Base-by-base conservation (phyloP, 1,139 yeast species). In the Yamadazyma epiphylla region DNA sequence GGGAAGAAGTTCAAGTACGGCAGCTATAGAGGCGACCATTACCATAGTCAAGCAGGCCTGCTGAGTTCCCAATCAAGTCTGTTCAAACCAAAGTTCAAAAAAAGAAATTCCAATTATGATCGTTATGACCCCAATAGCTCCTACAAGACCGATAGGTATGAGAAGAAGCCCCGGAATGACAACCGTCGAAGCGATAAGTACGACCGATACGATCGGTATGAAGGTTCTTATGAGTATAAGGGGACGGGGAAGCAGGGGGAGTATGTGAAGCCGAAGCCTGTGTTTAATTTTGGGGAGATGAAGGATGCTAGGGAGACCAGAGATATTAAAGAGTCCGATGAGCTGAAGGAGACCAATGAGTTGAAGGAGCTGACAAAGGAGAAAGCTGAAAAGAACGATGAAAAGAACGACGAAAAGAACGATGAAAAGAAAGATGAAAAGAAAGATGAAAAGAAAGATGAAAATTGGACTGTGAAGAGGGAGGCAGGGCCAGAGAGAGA, bases 261-360 rank as follows among this genome's bases (percentile, higher is more conserved):
- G 10, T 17, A 17, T 10, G 28, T 17, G 14, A 32, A 24, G 15
- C 34, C 33, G 24, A 45, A 40, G 27, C 41, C 46, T 3, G 43
- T 50, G 6, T 45, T 46, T 30, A 33, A 43, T 8, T 17, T 17
- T n/a, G n/a, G n/a, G n/a, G 10, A 17, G 48, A 41, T 22, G 41
- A 45, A 29, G 28, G 40, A 26, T 44, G 40, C 20, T 28, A 35
- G 27, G 25, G 45, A 7, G 34, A 37, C 29, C 37, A 36, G 13
- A 33, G n/a, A n/a, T n/a, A n/a, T n/a, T n/a, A n/a, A n/a, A n/a
- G n/a, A n/a, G n/a, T n/a, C n/a, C n/a, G n/a, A n/a, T n/a, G n/a
- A n/a, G n/a, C n/a, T n/a, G n/a, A n/a, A 25, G 25, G 25, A 25
- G 15, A 19, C 31, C 14, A 30, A 28, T 22, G 22, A 24, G 14